Evolutionary conservation across 129 eudicot genomes (phyloP), one percentile per base, ranked within the genome.

Genomic region (Calendula officinalis): DNA sequence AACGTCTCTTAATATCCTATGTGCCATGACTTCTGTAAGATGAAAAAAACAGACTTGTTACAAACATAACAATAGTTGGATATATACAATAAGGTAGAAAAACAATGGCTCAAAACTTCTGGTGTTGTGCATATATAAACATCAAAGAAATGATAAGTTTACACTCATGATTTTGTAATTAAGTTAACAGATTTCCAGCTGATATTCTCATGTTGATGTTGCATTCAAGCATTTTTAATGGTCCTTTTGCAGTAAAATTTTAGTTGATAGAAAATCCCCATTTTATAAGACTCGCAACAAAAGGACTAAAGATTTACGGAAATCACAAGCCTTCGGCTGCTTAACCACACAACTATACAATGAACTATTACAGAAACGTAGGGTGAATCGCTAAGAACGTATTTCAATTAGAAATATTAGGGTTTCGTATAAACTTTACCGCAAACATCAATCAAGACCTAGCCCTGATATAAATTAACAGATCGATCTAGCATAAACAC

Each of bases 1-100:
- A 7, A 70, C 82, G 34, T 88, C 85, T 66, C 96, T 85, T 51
- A 84, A 66, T 62, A 88, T 70, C 70, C 96, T 85, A 72, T 88
- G 96, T 44, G 96, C 96, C 96, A 85, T 82, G 33, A 10, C 38
- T 13, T 35, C 78, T 66, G 78, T 13, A 42, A 42, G 17, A 42
- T 6, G n/a, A 33, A 64, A 72, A 63, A 42, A 62, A 15, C n/a
- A 62, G 39, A 34, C 60, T 71, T 17, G 46, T 63, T 54, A 53
- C 22, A 10, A 8, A 41, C 17, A 17, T 2, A 36, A 42, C 33
- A 45, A 16, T 30, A 63, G 41, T 8, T 8, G 10, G 3, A 51
- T 0, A 8, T 12, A 59, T 15, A 58, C n/a, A 45, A 12, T 27
- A 40, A 22, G 11, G 50, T 46, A 36, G n/a, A 43, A 46, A 16